Base-by-base conservation (phyloP, 176 grass and related monocot genomes). In the Juncus effusus region DNA sequence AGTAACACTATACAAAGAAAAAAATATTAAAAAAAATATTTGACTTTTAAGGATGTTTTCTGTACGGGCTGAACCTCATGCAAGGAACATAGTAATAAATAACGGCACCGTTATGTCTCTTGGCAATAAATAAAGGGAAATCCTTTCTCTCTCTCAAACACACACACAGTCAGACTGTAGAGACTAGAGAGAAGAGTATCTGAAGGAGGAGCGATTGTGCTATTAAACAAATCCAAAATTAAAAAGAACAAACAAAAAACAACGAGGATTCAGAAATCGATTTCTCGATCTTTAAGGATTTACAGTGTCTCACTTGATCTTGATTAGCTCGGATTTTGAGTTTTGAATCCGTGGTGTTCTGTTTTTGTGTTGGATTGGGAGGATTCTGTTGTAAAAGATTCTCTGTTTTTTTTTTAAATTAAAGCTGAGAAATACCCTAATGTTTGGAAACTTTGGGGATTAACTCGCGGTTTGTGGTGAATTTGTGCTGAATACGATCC, bases 101-200 rank as follows among this genome's bases (percentile, higher is more conserved):
- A 47, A 47, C 44, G 44, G 44, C 44, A 9, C 44, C 44, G 44
- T 47, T 47, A 47, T 47, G 6, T 47, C 44, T 5, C 44, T 47
- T 47, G 6, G 6, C 44, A 41, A 72, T 72, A 72, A 72, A 72
- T 72, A 72, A 72, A 72, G 55, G 36, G 56, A 5, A 3, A 38
- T 47, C 13, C 42, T 16, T 10, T 59, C 53, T 16, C 40, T 59
- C 38, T 40, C 68, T 58, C 69, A 28, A 28, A 55, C 49, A 28
- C 69, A 28, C 0, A 55, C 49, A 28, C 19, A 28, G 19, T 0
- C 1, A 47, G 44, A 47, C 44, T 47, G 44, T 51, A 51, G 13
- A 19, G 38, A 58, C 13, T 14, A 52, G 6, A 54, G 13, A 69
- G 50, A 15, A 41, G 50, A 55, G 5, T 28, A 28, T 28, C 54